A percentile compares a stretch with the other conserved stretches of the same genome.
phyloP scores from a whole-genome alignment of 208 protist species.

The Crithidia mellificae region DNA sequence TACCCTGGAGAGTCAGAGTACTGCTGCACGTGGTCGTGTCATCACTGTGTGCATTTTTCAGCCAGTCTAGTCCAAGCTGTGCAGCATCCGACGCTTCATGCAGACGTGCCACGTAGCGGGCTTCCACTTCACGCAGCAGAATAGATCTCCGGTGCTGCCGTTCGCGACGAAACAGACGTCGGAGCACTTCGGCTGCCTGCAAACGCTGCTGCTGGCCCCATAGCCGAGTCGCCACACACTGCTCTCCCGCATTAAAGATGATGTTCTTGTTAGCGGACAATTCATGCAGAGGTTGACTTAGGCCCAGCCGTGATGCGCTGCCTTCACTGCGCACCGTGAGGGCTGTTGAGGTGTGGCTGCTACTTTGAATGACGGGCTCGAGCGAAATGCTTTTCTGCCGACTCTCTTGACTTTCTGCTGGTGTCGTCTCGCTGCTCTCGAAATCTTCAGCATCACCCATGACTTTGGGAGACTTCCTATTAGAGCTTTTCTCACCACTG shows the following conservation, averaged over 20 bases:
- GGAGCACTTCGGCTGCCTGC: neutral
- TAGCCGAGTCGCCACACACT: slow-evolving; percentile 27
- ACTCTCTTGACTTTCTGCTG: too few species aligned
- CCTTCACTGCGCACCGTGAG: too few species aligned
- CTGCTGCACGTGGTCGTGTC: neutral
- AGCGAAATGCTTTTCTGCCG: too few species aligned
- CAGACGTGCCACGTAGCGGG: slow-evolving; percentile 19
- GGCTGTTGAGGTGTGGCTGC: too few species aligned
- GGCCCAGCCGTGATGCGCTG: too few species aligned
- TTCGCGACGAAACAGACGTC: slow-evolving; percentile 8
- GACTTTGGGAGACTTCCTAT: too few species aligned
- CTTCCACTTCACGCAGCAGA: slow-evolving; percentile 3
- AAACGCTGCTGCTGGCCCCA: slow-evolving; percentile 1
- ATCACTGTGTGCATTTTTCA: neutral
- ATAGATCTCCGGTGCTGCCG: slow-evolving; percentile 14
- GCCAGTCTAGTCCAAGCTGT: slow-evolving; percentile 2
- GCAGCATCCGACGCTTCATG: slow-evolving; percentile 18
- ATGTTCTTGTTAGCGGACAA: neutral
- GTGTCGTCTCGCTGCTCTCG: too few species aligned
- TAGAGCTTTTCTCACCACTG: too few species aligned
- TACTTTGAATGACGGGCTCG: too few species aligned
- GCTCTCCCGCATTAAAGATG: neutral
- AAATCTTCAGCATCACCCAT: too few species aligned
- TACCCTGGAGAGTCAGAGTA: neutral
- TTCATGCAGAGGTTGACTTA: neutral